A percentile compares a stretch with the other conserved stretches of the same genome.
These are phyloP conservation scores for Rhizophagus prolifer DNA, from an alignment of 192 early-diverging fungal genomes.

Conservation along the genomic window DNA sequence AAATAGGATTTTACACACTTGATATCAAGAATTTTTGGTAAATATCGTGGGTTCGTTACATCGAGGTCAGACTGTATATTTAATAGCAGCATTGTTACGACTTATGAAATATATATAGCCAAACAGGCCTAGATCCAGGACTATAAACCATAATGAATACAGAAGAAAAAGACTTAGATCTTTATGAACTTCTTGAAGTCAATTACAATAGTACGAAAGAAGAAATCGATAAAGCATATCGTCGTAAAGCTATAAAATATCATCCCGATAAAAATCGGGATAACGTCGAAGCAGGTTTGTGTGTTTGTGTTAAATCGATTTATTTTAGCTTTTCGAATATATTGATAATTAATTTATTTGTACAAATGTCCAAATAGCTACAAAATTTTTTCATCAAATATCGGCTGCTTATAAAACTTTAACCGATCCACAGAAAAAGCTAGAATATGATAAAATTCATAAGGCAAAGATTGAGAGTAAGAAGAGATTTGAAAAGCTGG, in stretches of 20 bases:
- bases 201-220: conserved; percentile 41
- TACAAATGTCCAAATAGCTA: conserved; percentile 10
- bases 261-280: conserved; percentile 90
- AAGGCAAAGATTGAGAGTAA: conserved; percentile 40
- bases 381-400: conserved; percentile 37
- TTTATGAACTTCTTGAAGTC: conserved; percentile 50
- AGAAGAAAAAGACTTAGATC: conserved; percentile 40
- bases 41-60: too few relatives aligned
- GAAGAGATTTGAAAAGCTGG: conserved; percentile 42
- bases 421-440: conserved; percentile 34
- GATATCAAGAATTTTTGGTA: too few relatives aligned
- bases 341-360: background rate
- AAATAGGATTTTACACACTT: too few relatives aligned
- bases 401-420: conserved; percentile 38
- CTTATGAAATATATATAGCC: too few relatives aligned
- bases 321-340: background rate
- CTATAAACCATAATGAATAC: too few relatives aligned
- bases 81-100: too few relatives aligned
- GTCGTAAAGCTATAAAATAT: conserved; percentile 67
- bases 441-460: conserved; percentile 40
- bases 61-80: too few relatives aligned
- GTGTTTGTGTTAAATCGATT: background rate
- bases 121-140: too few relatives aligned
- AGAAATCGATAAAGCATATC: conserved; percentile 53
- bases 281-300: conserved; percentile 53